phyloP scores from a whole-genome alignment of 1,284 basidiomycete species.

The Ustilago hordei region DNA sequence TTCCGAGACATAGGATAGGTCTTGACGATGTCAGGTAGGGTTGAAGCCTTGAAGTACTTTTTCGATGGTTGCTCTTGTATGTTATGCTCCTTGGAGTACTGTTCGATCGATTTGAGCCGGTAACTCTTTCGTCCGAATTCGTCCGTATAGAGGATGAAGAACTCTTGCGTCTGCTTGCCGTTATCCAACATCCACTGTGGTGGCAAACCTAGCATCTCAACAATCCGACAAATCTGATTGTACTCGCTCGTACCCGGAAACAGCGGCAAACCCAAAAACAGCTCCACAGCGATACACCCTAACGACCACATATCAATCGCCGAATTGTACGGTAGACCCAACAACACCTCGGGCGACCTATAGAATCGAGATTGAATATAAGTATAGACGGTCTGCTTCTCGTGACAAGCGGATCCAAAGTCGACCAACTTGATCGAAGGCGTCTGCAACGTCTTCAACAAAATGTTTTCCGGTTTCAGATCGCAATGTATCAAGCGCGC shows the following conservation, averaged over 20 bases:
- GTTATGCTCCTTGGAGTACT: constrained; percentile 93
- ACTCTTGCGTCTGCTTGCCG: constrained; percentile 94
- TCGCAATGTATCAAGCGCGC: constrained; percentile 97
- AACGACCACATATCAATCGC: constrained; percentile 96
- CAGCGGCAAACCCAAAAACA: constrained; percentile 93
- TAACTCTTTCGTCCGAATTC: constrained; percentile 88
- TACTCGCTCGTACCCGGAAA: constrained; percentile 99
- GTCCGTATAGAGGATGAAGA: constrained; percentile 86
- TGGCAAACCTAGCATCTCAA: constrained; percentile 96
- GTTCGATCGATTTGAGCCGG: constrained; percentile 89
- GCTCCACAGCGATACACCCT: constrained; percentile 95
- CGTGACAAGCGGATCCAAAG: constrained; percentile 98
- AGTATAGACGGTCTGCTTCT: constrained; percentile 98
- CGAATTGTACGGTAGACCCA: constrained; percentile 93
- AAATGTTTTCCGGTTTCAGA: constrained; percentile 77
- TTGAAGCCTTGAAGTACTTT: constrained; percentile 96
- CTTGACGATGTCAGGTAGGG: constrained; percentile 94
- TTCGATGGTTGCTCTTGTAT: constrained; percentile 96
- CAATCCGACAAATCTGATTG: constrained; percentile 95
- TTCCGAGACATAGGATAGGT: constrained; percentile 87
- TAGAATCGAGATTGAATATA: constrained; percentile 99
- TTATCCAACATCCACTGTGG: constrained; percentile 93
- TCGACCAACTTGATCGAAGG: constrained; percentile 99
- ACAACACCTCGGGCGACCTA: constrained; percentile 94
- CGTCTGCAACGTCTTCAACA: constrained; percentile 78